Conservation (phyloP, 2,329 filamentous ascomycete genomes). For the Coniochaeta sp. region DNA sequence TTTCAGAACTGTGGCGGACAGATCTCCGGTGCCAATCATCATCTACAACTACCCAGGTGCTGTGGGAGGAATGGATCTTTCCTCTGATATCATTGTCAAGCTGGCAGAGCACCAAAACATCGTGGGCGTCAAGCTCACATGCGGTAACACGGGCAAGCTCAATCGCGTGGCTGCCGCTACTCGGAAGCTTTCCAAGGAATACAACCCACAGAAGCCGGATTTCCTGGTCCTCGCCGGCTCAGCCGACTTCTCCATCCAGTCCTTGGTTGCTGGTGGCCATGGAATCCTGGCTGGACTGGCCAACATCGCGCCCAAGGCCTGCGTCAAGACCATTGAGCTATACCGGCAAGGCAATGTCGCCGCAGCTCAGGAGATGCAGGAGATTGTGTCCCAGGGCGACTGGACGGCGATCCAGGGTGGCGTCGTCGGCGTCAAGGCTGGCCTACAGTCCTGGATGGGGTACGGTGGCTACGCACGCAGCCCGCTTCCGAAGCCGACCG, state of each 20-base stretch:
- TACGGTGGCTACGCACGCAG: constrained; percentile 50
- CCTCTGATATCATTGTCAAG: constrained; percentile 53
- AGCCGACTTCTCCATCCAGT: constrained; percentile 65
- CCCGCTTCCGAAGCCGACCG: constrained; percentile 42
- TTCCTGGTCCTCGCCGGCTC: constrained; percentile 68
- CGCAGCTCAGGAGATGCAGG: constrained; percentile 58
- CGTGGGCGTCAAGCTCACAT: constrained; percentile 61
- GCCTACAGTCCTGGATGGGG: constrained; percentile 56
- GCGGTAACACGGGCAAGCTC: constrained; percentile 63
- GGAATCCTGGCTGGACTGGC: constrained; percentile 66
- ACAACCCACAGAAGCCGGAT: constrained; percentile 27
- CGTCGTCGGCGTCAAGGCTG: constrained; percentile 64
- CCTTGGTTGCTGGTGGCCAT: constrained; percentile 59
- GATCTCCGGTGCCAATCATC: constrained; percentile 56
- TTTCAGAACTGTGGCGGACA: constrained; percentile 57
- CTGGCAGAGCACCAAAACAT: constrained; percentile 57
- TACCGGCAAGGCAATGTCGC: constrained; percentile 48
- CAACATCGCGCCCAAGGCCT: constrained; percentile 63
- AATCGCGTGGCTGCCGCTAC: constrained; percentile 55
- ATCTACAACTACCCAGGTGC: constrained; percentile 66
- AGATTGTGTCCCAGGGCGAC: constrained; percentile 58
- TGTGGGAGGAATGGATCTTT: constrained; percentile 55
- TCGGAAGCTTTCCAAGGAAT: constrained; percentile 30
- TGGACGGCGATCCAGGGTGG: constrained; percentile 67
- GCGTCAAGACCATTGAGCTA: constrained; percentile 52